Evolutionary conservation across 768 basidiomycete genomes (phyloP).

Genomic region (Rickenella mellea): DNA sequence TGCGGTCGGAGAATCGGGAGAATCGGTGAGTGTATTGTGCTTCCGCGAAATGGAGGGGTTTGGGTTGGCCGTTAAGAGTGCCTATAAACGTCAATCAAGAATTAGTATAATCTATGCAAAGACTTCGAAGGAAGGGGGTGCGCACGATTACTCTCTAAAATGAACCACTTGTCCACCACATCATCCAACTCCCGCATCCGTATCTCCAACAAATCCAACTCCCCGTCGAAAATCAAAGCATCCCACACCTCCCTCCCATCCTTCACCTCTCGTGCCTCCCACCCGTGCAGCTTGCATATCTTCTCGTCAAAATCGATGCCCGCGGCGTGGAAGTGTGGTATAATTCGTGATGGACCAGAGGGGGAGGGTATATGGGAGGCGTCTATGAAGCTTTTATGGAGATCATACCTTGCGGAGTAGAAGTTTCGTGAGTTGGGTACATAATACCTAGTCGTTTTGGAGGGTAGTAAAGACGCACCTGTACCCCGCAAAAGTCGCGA

Average conservation of each 20-base stretch:
- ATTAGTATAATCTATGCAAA: not conserved
- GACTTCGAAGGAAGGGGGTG: too few species aligned
- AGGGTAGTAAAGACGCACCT: too few species aligned
- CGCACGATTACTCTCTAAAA: constrained; percentile 44
- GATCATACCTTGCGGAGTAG: too few species aligned
- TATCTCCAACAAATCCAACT: constrained; percentile 55
- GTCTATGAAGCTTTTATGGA: too few species aligned
- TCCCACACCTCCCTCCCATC: constrained; percentile 32
- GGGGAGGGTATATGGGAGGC: too few species aligned
- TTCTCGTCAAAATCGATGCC: constrained; percentile 33
- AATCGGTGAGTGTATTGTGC: constrained; percentile 31
- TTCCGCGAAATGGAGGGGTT: constrained; percentile 39
- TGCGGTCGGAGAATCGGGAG: constrained; percentile 40
- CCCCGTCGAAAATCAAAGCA: constrained; percentile 53
- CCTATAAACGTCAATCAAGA: constrained; percentile 1
- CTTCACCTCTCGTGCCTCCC: constrained; percentile 30
- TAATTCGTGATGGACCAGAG: constrained; percentile 36
- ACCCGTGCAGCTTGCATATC: constrained; percentile 45
- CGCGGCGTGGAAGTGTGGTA: constrained; percentile 49
- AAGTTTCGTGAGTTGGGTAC: too few species aligned
- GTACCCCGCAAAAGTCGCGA: too few species aligned
- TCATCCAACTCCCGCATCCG: constrained; percentile 50
- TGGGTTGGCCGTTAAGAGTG: constrained; percentile 52
- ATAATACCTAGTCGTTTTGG: too few species aligned
- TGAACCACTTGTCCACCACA: constrained; percentile 49